A percentile compares a stretch with the other conserved stretches of the same genome.
Evolutionary conservation across 148 eudicot species (phyloP).

Genomic region (Arbutus unedo): DNA sequence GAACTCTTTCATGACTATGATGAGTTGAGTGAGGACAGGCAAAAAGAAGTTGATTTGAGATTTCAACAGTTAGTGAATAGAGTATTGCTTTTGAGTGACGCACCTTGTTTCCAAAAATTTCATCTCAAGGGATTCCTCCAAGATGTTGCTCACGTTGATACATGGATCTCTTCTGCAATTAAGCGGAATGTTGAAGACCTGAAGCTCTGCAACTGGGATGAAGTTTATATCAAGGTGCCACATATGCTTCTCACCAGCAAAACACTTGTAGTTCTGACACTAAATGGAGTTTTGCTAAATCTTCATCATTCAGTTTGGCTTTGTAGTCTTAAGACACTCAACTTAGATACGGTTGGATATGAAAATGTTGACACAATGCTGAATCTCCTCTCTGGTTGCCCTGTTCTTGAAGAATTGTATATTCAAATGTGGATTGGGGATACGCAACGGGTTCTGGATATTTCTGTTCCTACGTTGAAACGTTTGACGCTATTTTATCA

Average conservation of each 20-base stretch:
- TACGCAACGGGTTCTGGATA: background rate
- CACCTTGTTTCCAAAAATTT: conserved; percentile 11
- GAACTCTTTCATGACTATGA: background rate
- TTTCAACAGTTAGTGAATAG: conserved; percentile 21
- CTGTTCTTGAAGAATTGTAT: conserved; percentile 24
- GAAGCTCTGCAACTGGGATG: conserved; percentile 6
- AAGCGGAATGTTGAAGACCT: conserved; percentile 25
- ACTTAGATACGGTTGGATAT: conserved; percentile 11
- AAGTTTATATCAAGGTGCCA: background rate
- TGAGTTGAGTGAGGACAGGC: background rate
- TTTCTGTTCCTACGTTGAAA: conserved; percentile 11
- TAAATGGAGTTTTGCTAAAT: conserved; percentile 3
- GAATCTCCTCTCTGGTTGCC: conserved; percentile 23
- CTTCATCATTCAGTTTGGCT: conserved; percentile 15
- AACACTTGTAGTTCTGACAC: conserved; percentile 22
- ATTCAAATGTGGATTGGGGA: background rate
- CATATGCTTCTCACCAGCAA: conserved; percentile 14
- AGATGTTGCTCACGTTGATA: background rate
- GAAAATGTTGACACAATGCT: conserved; percentile 13
- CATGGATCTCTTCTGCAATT: conserved; percentile 14
- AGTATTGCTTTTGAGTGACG: conserved; percentile 21
- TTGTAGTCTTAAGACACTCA: conserved; percentile 27
- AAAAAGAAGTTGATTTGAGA: background rate
- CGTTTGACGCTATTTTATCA: background rate
- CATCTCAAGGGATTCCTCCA: background rate